Base-by-base conservation (phyloP, 805 yeast species). In the Kuraishia ogatae region DNA sequence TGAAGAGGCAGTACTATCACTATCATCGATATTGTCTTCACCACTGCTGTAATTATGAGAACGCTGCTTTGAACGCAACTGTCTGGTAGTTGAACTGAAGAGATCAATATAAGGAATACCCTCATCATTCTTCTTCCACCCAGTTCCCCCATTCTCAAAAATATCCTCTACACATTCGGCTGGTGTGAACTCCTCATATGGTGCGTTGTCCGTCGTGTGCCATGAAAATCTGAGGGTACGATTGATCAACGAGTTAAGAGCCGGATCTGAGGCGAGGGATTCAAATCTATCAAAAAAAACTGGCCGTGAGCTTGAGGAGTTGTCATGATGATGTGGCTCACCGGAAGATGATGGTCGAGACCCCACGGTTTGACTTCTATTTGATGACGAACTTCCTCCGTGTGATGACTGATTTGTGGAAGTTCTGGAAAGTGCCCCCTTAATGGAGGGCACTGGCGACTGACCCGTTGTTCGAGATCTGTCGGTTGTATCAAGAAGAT, bases 91-190 rank as follows among this genome's bases (percentile, higher is more conserved):
- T 35, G 43, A 35, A 15, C 43, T 23, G 17, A 39, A 21, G 26
- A 74, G 59, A 56, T 76, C 81, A 22, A 76, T 66, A 54, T 71
- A 63, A 29, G 70, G 67, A 7, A 67, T 59, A 1, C 82, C 81
- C 54, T 75, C 78, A 49, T 74, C 78, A 55, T 77, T 75, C 53
- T 69, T 70, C 28, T 78, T 80, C 85, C 85, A 84, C 2, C 90
- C 94, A 53, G 81, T 79, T 0, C 89, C 87, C 29, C 88, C 87
- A 48, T 60, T 57, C 28, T 79, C 76, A 56, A 89, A 78, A 1
- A 92, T 86, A 66, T 89, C 96, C 35, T 83, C 82, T 11, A 91
- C 76, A 58, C 92, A 81, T 56, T 84, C 88, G 52, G 78, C 77
- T 0, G 97, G 93, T 13, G 84, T 73, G 66, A 75, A 73, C 71